These are phyloP conservation scores for Asterella californica DNA, from an alignment of 225 moss, liverwort and hornwort genomes.

Conservation along the genomic window DNA sequence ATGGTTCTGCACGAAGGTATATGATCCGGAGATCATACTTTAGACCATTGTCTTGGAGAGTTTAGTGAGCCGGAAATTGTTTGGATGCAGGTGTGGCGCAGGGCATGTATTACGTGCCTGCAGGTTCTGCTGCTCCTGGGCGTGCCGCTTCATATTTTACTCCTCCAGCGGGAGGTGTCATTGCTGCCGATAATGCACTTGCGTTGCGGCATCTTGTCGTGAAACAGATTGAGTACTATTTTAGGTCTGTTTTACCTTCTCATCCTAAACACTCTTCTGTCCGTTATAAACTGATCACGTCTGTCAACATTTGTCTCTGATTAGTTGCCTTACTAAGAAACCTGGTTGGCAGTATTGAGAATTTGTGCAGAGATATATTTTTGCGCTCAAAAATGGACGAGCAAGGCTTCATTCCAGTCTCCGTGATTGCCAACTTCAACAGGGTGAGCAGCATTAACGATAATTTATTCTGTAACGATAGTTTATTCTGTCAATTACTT, in stretches of 20 bases:
- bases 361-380: constrained; percentile 96
- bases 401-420: constrained; percentile 79
- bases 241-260: constrained; percentile 51
- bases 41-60: background rate
- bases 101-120: constrained; percentile 72
- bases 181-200: constrained; percentile 50
- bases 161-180: constrained; percentile 46
- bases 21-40: background rate
- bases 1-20: background rate
- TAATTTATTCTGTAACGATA: background rate
- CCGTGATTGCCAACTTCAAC: constrained; percentile 86
- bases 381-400: constrained; percentile 94
- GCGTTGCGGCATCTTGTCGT: constrained; percentile 68
- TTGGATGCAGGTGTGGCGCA: constrained; percentile 61
- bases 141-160: constrained; percentile 54
- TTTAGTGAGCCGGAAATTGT: background rate
- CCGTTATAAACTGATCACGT: background rate
- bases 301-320: background rate
- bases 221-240: constrained; percentile 97
- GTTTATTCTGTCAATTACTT: background rate
- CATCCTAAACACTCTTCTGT: background rate
- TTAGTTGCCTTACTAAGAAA: background rate
- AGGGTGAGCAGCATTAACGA: constrained; percentile 50
- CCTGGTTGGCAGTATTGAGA: constrained; percentile 75
- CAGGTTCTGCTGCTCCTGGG: constrained; percentile 56